Evolutionary conservation across 2,329 filamentous ascomycete species (phyloP).

Genomic region (Penicillium sp.): DNA sequence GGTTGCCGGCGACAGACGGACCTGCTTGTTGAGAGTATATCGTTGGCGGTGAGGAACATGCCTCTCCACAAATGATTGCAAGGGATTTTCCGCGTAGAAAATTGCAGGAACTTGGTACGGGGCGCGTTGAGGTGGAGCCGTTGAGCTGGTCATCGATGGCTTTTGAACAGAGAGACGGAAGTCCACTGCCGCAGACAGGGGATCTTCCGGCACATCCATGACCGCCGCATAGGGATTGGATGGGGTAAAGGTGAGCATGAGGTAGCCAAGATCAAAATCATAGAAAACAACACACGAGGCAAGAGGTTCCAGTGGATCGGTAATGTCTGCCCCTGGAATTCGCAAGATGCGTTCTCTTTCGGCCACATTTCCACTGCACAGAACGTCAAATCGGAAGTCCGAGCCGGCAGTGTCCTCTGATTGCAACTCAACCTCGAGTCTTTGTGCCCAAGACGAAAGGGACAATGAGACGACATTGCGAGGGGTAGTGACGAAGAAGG

Average conservation of each 20-base stretch:
- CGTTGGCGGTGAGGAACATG: constrained; percentile 41
- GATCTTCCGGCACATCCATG: constrained; percentile 46
- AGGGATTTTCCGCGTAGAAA: constrained; percentile 36
- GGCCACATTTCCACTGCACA: constrained; percentile 49
- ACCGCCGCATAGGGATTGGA: constrained; percentile 48
- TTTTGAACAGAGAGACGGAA: constrained; percentile 25
- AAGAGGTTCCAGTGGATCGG: constrained; percentile 30
- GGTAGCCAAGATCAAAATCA: constrained; percentile 53
- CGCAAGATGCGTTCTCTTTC: constrained; percentile 46
- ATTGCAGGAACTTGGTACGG: constrained; percentile 42
- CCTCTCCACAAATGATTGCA: constrained; percentile 41
- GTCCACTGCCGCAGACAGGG: constrained; percentile 26
- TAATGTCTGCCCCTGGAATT: constrained; percentile 29
- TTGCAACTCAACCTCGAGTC: constrained; percentile 53
- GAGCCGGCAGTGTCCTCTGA: constrained; percentile 48
- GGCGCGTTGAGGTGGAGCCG: constrained; percentile 30
- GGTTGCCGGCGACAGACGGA: constrained; percentile 45
- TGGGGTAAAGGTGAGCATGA: constrained; percentile 48
- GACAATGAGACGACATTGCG: constrained; percentile 52
- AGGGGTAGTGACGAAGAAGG: constrained; percentile 53
- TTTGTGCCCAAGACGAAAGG: constrained; percentile 51
- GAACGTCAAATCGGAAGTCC: constrained; percentile 51
- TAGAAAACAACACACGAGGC: constrained; percentile 50
- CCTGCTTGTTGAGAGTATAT: constrained; percentile 40
- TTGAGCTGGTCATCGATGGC: constrained; percentile 17